phyloP scores from a whole-genome alignment of 495 filamentous ascomycete genomes.

The Niebla homalea region DNA sequence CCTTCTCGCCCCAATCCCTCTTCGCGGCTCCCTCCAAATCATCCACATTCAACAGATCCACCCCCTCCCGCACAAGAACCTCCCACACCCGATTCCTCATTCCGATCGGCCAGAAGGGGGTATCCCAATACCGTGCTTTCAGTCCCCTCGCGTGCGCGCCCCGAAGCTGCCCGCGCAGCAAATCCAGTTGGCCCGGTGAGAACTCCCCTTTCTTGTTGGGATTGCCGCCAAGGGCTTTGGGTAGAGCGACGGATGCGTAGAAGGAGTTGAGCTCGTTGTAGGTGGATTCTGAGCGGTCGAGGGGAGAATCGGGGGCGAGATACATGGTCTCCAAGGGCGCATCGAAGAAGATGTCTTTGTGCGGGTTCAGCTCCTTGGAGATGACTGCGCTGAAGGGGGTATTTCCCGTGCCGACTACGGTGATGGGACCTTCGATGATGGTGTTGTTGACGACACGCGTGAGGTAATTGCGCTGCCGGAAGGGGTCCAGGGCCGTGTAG shows the following conservation, averaged over 20 bases:
- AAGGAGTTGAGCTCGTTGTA: constrained; percentile 32
- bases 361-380: constrained; percentile 21
- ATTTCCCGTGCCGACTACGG: constrained; percentile 33
- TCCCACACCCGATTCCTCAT: constrained; percentile 64
- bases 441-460: constrained; percentile 26
- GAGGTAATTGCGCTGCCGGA: constrained; percentile 28
- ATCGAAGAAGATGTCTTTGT: constrained; percentile 41
- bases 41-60: constrained; percentile 50
- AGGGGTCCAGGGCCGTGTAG: constrained; percentile 26
- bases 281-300: background rate
- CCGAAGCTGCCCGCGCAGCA: constrained; percentile 51
- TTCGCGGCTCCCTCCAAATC: constrained; percentile 25
- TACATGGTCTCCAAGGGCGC: constrained; percentile 25
- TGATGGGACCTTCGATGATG: constrained; percentile 28
- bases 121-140: constrained; percentile 66
- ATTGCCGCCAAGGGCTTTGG: constrained; percentile 12
- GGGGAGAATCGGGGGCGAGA: constrained; percentile 2
- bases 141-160: constrained; percentile 57
- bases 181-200: constrained; percentile 37
- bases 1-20: constrained; percentile 27
- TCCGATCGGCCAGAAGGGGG: constrained; percentile 63
- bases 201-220: constrained; percentile 10
- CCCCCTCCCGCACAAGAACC: constrained; percentile 55
- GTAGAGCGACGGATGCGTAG: constrained; percentile 34
- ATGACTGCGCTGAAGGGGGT: constrained; percentile 31